These are phyloP conservation scores for Ceratocystis diversiconidia DNA, from an alignment of 2,329 filamentous ascomycete species.

Conservation along the genomic window DNA sequence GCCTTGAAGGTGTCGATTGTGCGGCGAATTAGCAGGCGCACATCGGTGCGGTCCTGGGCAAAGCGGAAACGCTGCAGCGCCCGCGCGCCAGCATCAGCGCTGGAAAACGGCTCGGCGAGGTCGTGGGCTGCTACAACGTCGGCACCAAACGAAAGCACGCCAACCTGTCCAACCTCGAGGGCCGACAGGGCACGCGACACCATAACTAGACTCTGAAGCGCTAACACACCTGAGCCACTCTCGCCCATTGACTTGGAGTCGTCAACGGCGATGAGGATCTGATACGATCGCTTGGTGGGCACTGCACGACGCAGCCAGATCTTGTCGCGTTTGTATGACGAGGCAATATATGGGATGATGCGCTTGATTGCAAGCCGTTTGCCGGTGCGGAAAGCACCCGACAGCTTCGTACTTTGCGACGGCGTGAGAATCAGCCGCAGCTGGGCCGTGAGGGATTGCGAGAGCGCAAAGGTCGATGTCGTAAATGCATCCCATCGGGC, in stretches of 20 bases:
- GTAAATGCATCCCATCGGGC: slow-evolving; percentile 78
- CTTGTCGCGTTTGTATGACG: slow-evolving; percentile 96
- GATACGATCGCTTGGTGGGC: slow-evolving; percentile 86
- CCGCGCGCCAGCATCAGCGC: slow-evolving; percentile 20
- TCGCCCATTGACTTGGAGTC: slow-evolving; percentile 92
- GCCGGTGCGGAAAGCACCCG: slow-evolving; percentile 89
- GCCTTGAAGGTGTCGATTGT: slow-evolving; percentile 71
- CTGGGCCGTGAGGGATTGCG: slow-evolving; percentile 81
- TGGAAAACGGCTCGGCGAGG: slow-evolving; percentile 72
- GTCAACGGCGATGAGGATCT: slow-evolving; percentile 94
- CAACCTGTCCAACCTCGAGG: slow-evolving; percentile 90
- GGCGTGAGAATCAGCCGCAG: slow-evolving; percentile 90
- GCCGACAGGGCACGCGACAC: slow-evolving; percentile 76
- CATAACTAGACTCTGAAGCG: slow-evolving; percentile 87
- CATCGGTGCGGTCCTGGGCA: slow-evolving; percentile 71
- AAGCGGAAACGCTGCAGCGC: slow-evolving; percentile 56
- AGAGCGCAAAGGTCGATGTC: slow-evolving; percentile 67
- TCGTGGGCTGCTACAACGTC: slow-evolving; percentile 70
- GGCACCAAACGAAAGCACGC: slow-evolving; percentile 76
- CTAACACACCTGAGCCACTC: slow-evolving; percentile 57
- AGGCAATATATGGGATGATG: slow-evolving; percentile 98
- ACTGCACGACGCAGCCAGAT: slow-evolving; percentile 96
- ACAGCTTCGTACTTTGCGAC: slow-evolving; percentile 88
- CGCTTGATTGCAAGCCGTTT: slow-evolving; percentile 98
- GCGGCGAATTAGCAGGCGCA: slow-evolving; percentile 59